Conservation (phyloP, 73 alveolate species). For the Paramecium sonneborni region DNA sequence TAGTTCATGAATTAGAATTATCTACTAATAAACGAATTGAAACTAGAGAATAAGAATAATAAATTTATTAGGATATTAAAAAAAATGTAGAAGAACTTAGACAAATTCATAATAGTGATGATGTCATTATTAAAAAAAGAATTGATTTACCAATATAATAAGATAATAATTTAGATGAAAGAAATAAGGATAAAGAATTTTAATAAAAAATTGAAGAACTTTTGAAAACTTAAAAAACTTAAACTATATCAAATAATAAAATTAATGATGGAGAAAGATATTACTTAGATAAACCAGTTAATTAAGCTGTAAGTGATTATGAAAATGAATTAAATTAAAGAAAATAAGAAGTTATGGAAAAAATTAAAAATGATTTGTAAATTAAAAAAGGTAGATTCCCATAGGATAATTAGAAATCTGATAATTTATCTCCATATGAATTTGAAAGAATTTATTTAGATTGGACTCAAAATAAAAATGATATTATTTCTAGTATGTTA, state of each 20-base stretch:
- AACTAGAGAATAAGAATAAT: neutral
- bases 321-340: neutral
- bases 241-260: neutral
- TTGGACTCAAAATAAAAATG: neutral
- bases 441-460: conserved; percentile 9
- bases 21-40: neutral
- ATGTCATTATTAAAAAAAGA: neutral
- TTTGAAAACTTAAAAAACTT: neutral
- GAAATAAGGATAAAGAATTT: neutral
- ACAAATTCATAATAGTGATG: neutral
- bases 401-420: neutral
- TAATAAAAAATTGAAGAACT: conserved; percentile 14
- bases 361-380: neutral
- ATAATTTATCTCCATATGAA: conserved; percentile 6
- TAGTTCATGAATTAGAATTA: neutral
- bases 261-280: neutral
- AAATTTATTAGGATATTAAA: neutral
- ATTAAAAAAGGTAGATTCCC: neutral
- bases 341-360: neutral
- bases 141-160: neutral
- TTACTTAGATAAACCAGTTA: conserved; percentile 17
- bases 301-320: conserved; percentile 28
- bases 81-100: neutral
- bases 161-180: neutral
- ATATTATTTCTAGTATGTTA: neutral